Conservation (phyloP, 139 green algal species). For the Pseudopediastrum boryanum region DNA sequence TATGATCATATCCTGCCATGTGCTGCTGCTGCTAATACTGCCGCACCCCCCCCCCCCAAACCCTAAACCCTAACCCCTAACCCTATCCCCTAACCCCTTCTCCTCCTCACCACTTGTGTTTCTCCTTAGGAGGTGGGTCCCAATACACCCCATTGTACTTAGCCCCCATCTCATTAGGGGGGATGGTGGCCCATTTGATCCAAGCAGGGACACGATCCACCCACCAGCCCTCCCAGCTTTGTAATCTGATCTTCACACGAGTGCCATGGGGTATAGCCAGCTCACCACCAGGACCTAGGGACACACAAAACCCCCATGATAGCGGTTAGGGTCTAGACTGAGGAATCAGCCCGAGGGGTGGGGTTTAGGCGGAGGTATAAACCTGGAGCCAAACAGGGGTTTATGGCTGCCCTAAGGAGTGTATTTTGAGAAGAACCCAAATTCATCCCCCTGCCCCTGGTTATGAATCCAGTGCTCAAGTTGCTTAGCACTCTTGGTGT, state of each 20-base stretch:
- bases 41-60: not conserved
- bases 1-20: too few relatives aligned
- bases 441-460: too few relatives aligned
- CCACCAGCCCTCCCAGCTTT: conserved; percentile 68
- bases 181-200: conserved; percentile 78
- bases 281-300: conserved; percentile 41
- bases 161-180: conserved; percentile 77
- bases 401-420: too few relatives aligned
- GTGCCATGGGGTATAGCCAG: conserved; percentile 80
- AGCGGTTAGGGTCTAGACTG: too few relatives aligned
- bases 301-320: too few relatives aligned
- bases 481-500: too few relatives aligned
- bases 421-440: too few relatives aligned
- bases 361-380: too few relatives aligned
- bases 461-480: too few relatives aligned
- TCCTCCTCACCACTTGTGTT: conserved; percentile 52
- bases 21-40: not conserved
- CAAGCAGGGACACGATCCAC: conserved; percentile 91
- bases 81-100: not conserved
- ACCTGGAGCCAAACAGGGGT: too few relatives aligned
- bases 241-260: conserved; percentile 84
- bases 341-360: too few relatives aligned
- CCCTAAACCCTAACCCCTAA: not conserved
- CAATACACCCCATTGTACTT: conserved; percentile 95
- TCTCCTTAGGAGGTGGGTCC: conserved; percentile 78